Evolutionary conservation across 2,329 filamentous ascomycete genomes (phyloP), one percentile per base, ranked within the genome.

Genomic region (Thelonectria blattea): DNA sequence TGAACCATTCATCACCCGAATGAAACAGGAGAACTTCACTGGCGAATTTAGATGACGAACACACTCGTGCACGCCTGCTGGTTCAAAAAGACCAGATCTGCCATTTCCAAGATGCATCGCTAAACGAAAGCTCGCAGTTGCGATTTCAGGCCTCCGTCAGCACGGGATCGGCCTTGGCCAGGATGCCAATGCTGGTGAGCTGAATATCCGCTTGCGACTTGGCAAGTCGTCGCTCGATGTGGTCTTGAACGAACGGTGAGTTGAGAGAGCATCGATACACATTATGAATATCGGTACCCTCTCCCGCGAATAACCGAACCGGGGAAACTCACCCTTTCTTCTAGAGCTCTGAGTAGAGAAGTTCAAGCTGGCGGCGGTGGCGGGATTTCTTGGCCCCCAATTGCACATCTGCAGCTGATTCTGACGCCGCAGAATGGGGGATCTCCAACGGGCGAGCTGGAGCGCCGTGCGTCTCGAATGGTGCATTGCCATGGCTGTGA

Each of bases 301-400:
- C 15, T 24, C 20, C 27, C 34, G 12, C 12, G 11, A 34, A 52
- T n/a, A 41, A 22, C 51, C n/a, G n/a, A 43, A 34, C 14, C 10
- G 30, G 49, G 22, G 14, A 32, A 18, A 65, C 73, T 54, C 69
- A 75, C 73, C 73, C 56, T 59, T 65, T 56, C 65, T 66, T 42
- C 56, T 69, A 18, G 60, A 34, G 49, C 64, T 53, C 52, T 72
- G 68, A n/a, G 72, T 72, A 37, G 73, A 73, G 64, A 75, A 75
- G 32, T 54, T 67, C 52, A 68, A 67, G 56, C 61, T 49, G 27
- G 27, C 27, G 27, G 27, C 27, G 41, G 50, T 52, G 22, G 32
- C 56, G 50, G 52, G 48, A 17, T 47, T 51, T 30, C 41, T 63
- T 62, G 68, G 67, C 57, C 63, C 61, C 67, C 63, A 64, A 67